Evolutionary conservation across 176 grass and related monocot genomes (phyloP).

Genomic region (Oryza meyeriana): DNA sequence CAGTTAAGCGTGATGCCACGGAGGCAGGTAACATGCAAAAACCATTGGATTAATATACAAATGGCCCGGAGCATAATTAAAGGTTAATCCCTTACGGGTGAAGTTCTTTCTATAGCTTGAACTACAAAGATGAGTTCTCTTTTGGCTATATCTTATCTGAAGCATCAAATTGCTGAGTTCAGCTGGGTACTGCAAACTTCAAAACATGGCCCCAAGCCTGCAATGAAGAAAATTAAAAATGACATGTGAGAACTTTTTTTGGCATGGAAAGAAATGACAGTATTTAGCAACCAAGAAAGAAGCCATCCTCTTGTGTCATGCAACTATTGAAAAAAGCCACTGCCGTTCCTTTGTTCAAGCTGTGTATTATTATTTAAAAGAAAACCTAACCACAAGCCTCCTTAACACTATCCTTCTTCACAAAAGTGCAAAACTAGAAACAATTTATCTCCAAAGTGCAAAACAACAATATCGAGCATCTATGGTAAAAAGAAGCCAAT

Average conservation of each 20-base stretch:
- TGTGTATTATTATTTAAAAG: neutral
- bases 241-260: neutral
- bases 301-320: neutral
- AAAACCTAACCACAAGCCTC: neutral
- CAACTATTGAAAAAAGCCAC: neutral
- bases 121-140: neutral
- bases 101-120: neutral
- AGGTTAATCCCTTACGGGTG: neutral
- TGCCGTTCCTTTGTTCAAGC: neutral
- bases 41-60: neutral
- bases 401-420: neutral
- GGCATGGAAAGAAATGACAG: neutral
- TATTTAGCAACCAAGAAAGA: neutral
- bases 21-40: neutral
- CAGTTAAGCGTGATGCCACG: neutral
- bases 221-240: neutral
- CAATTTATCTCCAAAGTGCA: too few relatives aligned
- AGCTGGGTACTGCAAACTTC: constrained; percentile 40
- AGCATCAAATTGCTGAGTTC: neutral
- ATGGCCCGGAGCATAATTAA: neutral
- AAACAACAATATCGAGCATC: neutral
- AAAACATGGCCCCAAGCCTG: constrained; percentile 36
- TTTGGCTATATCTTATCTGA: neutral
- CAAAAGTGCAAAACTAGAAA: neutral
- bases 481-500: neutral